These are phyloP conservation scores for Trichomonascus vanleenenianus DNA, from an alignment of 805 yeast genomes.

Conservation along the genomic window DNA sequence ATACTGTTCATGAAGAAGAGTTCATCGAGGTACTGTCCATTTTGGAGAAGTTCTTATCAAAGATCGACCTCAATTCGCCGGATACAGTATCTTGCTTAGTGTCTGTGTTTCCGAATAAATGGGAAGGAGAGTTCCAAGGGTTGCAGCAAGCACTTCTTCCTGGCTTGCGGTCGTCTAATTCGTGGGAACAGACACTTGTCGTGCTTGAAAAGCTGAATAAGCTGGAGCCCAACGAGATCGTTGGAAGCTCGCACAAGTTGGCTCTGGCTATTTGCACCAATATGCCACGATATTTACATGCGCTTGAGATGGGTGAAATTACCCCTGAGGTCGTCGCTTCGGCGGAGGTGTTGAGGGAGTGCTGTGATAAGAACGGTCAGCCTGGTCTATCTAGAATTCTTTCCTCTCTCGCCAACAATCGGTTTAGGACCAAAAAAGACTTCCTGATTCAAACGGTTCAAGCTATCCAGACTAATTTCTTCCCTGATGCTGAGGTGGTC, in stretches of 20 bases:
- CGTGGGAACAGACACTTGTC: constrained; percentile 70
- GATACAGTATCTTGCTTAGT: constrained; percentile 79
- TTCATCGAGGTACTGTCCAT: constrained; percentile 82
- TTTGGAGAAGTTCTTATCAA: constrained; percentile 72
- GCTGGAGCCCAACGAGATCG: constrained; percentile 63
- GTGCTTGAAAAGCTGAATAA: constrained; percentile 65
- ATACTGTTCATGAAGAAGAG: constrained; percentile 87
- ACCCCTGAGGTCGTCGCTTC: constrained; percentile 43
- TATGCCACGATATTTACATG: constrained; percentile 77
- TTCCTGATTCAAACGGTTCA: constrained; percentile 74
- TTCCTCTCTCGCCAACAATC: constrained; percentile 63
- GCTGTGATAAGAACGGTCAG: constrained; percentile 54
- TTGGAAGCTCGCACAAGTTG: constrained; percentile 60
- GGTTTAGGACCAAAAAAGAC: constrained; percentile 87
- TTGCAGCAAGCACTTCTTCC: constrained; percentile 69
- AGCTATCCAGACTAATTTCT: constrained; percentile 58
- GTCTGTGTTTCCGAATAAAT: constrained; percentile 83
- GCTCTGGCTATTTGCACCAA: constrained; percentile 68
- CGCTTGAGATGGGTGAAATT: constrained; percentile 53
- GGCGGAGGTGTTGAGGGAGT: constrained; percentile 47
- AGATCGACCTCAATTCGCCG: constrained; percentile 76
- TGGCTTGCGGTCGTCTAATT: constrained; percentile 74
- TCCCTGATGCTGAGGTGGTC: constrained; percentile 68
- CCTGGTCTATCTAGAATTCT: constrained; percentile 62
- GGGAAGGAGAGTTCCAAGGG: constrained; percentile 95